Evolutionary conservation across 768 basidiomycete species (phyloP), one percentile per base, ranked within the genome.

Genomic region (Leccinum incarnatum): DNA sequence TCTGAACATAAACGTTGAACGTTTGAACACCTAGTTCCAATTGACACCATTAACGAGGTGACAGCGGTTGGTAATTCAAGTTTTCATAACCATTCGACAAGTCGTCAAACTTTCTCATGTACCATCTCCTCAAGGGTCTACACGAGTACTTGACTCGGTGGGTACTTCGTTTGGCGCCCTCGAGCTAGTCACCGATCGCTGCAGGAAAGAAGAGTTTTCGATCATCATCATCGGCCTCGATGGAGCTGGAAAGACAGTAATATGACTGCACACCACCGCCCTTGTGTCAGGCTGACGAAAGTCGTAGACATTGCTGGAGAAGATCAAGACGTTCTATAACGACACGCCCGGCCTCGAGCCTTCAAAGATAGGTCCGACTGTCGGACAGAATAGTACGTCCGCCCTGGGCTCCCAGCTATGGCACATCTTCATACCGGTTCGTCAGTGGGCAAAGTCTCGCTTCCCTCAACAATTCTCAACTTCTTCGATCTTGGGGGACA

Each of bases 401-500:
- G 17, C 25, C n/a, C 25, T 46, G 7, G 8, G 5, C 15, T 21
- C 40, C 14, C 15, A 32, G 14, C 32, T 11, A n/a, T 15, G 5
- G 3, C 10, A 9, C 19, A 4, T 4, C 36, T 29, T 47, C 36
- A 36, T 27, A 15, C 10, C 19, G 30, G 2, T 25, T 36, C 21
- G 8, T 15, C 66, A 97, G 96, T 91, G 73, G 97, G 96, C 40
- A 93, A 92, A 71, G 95, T 98, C 59, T 87, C 86, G 0, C 81
- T 99, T 5, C 93, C 97, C 0, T 96, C 95, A 0, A 95, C 94
- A 0, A 89, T 96, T 29, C 83, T 98, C 27, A 92, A 93, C 69
- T 98, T 98, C 80, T 97, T 94, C 86, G 97, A 99, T 69, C 80
- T 99, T 10, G 96, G 97, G 11, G 96, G 96, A 0, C 96, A 98